These are phyloP conservation scores for Citrus medica DNA, from an alignment of 345 rosid species.

Conservation along the genomic window DNA sequence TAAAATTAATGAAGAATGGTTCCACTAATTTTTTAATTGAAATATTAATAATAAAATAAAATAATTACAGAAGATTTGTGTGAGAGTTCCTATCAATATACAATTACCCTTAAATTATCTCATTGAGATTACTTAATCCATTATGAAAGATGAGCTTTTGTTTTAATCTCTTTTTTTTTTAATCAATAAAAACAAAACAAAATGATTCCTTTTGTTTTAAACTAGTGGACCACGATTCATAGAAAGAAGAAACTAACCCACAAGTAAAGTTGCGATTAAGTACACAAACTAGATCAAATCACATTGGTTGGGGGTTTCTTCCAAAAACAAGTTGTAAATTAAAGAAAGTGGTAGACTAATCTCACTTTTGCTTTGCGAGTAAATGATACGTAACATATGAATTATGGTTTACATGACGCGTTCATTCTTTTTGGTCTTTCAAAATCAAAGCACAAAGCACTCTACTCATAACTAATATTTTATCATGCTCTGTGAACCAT, in stretches of 20 bases:
- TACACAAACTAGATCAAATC: not conserved
- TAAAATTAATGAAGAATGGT: too few species aligned
- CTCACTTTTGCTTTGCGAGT: not conserved
- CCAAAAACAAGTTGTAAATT: not conserved
- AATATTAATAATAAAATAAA: too few species aligned
- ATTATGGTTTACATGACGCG: not conserved
- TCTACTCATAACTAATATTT: not conserved
- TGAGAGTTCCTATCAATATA: not conserved
- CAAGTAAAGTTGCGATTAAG: not conserved
- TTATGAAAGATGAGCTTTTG: not conserved
- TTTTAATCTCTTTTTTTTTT: too few species aligned
- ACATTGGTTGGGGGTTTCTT: not conserved
- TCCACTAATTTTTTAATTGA: rapidly evolving
- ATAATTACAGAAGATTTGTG: not conserved
- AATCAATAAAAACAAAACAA: not conserved
- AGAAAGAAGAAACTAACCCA: not conserved
- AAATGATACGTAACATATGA: not conserved
- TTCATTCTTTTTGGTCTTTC: not conserved
- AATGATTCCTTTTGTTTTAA: not conserved
- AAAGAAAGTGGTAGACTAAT: not conserved
- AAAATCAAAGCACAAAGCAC: not conserved
- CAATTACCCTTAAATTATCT: not conserved
- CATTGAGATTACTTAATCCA: not conserved
- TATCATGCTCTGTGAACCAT: not conserved
- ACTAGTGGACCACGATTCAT: not conserved